Percentiles rank a stretch among this genome's conserved stretches.
These are phyloP conservation scores for Russula ochroleuca DNA, from an alignment of 768 basidiomycete genomes.

Conservation along the genomic window DNA sequence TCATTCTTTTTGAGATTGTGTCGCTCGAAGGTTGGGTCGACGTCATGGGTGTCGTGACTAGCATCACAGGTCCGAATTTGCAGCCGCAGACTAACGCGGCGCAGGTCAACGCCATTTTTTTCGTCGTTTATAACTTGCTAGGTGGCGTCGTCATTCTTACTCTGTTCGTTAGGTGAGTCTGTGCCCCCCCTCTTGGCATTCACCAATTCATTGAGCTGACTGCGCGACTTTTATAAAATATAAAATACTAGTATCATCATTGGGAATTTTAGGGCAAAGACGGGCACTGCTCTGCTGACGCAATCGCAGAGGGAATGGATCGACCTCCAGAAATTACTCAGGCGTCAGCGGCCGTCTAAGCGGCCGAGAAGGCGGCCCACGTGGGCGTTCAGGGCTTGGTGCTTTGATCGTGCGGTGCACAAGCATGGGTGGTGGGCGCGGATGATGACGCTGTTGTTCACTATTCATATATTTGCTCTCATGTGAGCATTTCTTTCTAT, in stretches of 20 bases:
- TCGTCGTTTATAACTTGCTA: conserved; percentile 85
- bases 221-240: conserved; percentile 22
- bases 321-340: conserved; percentile 84
- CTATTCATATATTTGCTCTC: conserved; percentile 75
- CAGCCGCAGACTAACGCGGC: conserved; percentile 72
- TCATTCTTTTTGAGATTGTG: conserved; percentile 95
- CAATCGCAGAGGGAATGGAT: conserved; percentile 91
- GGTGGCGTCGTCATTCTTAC: conserved; percentile 89
- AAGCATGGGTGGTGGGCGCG: conserved; percentile 95
- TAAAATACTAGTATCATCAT: conserved; percentile 75
- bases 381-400: conserved; percentile 66
- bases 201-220: not conserved
- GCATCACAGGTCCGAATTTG: conserved; percentile 60
- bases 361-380: conserved; percentile 62
- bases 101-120: conserved; percentile 84
- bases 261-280: conserved; percentile 82
- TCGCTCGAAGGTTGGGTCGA: conserved; percentile 97
- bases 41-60: conserved; percentile 77
- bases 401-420: conserved; percentile 82
- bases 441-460: conserved; percentile 70
- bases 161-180: conserved; percentile 77
- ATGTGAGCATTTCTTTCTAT: conserved; percentile 50
- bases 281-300: conserved; percentile 82
- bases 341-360: conserved; percentile 80
- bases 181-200: not conserved